These are phyloP conservation scores for Ustilago lituana DNA, from an alignment of 1,284 basidiomycete genomes.

Conservation along the genomic window DNA sequence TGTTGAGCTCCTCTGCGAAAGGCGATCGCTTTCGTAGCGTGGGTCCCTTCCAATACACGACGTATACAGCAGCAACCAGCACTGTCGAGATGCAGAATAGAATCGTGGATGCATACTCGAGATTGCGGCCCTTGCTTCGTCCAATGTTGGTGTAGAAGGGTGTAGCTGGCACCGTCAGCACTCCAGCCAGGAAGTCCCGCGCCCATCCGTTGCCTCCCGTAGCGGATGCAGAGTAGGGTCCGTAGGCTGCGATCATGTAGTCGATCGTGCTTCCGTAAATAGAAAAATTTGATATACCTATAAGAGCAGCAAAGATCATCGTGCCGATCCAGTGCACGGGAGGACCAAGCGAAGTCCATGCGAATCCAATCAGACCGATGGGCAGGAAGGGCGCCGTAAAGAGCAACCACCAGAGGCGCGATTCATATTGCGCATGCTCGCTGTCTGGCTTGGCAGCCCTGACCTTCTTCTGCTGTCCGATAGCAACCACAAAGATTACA, in stretches of 20 bases:
- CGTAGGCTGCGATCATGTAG: slow-evolving; percentile 69
- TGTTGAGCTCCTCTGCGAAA: slow-evolving; percentile 34
- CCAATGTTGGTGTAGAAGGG: slow-evolving; percentile 68
- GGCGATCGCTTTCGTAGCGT: slow-evolving; percentile 42
- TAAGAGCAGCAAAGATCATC: slow-evolving; percentile 68
- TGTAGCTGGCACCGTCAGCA: slow-evolving; percentile 68
- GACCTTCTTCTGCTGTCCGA: slow-evolving; percentile 63
- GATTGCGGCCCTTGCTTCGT: slow-evolving; percentile 56
- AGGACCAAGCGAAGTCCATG: slow-evolving; percentile 69
- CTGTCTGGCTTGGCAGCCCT: slow-evolving; percentile 56
- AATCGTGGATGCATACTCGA: slow-evolving; percentile 69
- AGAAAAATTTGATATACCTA: slow-evolving; percentile 68
- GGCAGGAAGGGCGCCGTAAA: slow-evolving; percentile 67
- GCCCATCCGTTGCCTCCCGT: slow-evolving; percentile 65
- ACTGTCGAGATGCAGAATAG: slow-evolving; percentile 67
- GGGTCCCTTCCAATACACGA: slow-evolving; percentile 69
- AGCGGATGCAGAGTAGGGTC: slow-evolving; percentile 69
- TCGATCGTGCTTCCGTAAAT: slow-evolving; percentile 68
- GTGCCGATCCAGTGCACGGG: slow-evolving; percentile 69
- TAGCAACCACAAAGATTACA: slow-evolving; percentile 66
- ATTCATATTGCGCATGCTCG: slow-evolving; percentile 64
- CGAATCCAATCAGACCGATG: slow-evolving; percentile 69
- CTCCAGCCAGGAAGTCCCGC: slow-evolving; percentile 68
- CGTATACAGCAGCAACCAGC: slow-evolving; percentile 68
- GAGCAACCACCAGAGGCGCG: slow-evolving; percentile 68